phyloP scores from a whole-genome alignment of 495 filamentous ascomycete species.

The Clavariopsis aquatica region DNA sequence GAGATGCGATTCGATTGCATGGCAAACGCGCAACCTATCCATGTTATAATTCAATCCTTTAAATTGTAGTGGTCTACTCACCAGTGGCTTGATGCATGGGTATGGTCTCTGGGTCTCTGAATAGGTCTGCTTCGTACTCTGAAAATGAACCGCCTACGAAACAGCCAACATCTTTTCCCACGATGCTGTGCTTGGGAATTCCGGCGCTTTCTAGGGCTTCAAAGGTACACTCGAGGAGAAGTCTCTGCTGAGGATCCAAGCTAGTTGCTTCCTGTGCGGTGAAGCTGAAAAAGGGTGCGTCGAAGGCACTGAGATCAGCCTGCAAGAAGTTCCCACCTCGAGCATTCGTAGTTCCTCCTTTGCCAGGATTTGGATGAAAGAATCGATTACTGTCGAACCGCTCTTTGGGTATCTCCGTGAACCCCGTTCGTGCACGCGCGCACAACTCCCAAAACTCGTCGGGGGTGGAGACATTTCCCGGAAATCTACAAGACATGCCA shows the following conservation, averaged over 20 bases:
- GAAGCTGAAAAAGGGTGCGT: conserved; percentile 23
- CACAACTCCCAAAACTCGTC: conserved; percentile 62
- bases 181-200: conserved; percentile 7
- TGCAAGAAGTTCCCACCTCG: conserved; percentile 15
- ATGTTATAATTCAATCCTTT: neutral
- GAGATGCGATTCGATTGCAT: conserved; percentile 20
- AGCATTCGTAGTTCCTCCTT: conserved; percentile 10
- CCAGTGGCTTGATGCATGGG: conserved; percentile 15
- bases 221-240: conserved; percentile 16
- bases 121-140: conserved; percentile 18
- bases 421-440: conserved; percentile 12
- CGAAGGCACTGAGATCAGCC: conserved; percentile 9
- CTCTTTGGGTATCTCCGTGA: conserved; percentile 11
- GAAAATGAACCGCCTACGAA: conserved; percentile 14
- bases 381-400: conserved; percentile 10
- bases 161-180: conserved; percentile 11
- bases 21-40: neutral
- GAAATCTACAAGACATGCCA: conserved; percentile 64
- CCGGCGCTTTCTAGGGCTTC: conserved; percentile 26
- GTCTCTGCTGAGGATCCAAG: conserved; percentile 20
- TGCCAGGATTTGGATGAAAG: conserved; percentile 18
- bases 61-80: neutral
- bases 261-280: conserved; percentile 12
- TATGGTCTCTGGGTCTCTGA: conserved; percentile 13
- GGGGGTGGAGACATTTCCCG: conserved; percentile 55